Evolutionary conservation across 2,329 filamentous ascomycete genomes (phyloP), one percentile per base, ranked within the genome.

Genomic region (Exophiala aquamarina): DNA sequence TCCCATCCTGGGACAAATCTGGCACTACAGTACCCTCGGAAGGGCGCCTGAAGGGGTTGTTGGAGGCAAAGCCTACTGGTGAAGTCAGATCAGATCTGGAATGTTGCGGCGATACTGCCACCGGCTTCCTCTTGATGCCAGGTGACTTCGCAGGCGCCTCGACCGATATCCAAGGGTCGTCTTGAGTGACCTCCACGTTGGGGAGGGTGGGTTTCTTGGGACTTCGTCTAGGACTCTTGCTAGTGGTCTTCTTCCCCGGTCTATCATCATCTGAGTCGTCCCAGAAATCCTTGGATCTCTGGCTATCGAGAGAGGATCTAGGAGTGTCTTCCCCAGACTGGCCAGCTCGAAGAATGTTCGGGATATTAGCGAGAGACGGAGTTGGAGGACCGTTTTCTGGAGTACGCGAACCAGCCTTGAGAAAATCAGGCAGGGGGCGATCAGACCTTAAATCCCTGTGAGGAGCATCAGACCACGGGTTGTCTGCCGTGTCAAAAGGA

Each of bases 231-330:
- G 23, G 23, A 20, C 19, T 37, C 35, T 37, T 37, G 20, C 29
- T 40, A 9, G 46, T 43, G 34, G 46, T 48, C 23, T 52, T 50
- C 31, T 38, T 40, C 4, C 44, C 36, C 28, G 48, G 29, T 13
- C 34, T 26, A 26, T 6, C 48, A 15, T 50, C 47, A 23, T 55
- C 52, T 9, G 54, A 55, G 23, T 61, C 57, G 21, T 58, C 57
- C 57, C 58, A 59, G 46, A 54, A 59, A 10, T 55, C 55, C 29
- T 52, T 50, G 14, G 58, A 61, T n/a, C 55, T 39, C 19, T 58
- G 44, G 41, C 58, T 61, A 34, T 61, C 58, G 20, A 58, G 18
- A 3, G 58, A 61, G 15, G 58, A 59, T 20, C 58, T 45, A 6
- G 58, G 58, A 5, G 58, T 61, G 14, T 54, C 50, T 37, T 57